Conservation (phyloP, 768 basidiomycete species). For the Sporobolomyces pararoseus region DNA sequence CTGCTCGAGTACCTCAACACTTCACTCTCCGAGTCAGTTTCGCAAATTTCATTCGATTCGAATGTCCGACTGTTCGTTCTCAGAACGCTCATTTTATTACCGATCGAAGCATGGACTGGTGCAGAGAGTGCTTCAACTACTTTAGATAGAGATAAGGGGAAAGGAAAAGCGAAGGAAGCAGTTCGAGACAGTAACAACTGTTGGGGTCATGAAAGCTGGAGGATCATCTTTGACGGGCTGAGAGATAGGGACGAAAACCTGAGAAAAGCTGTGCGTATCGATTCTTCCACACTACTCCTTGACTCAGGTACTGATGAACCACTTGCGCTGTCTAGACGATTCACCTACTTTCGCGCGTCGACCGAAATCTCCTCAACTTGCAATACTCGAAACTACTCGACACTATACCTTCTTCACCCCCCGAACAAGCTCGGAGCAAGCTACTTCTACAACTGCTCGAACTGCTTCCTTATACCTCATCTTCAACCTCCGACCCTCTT, state of each 20-base stretch:
- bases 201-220: conserved; percentile 4
- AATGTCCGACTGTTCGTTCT: background rate
- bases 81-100: background rate
- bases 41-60: background rate
- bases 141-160: background rate
- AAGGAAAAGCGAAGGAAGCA: background rate
- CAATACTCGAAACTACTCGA: background rate
- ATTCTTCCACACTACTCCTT: background rate
- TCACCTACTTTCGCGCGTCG: background rate
- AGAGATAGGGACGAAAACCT: background rate
- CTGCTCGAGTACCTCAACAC: background rate
- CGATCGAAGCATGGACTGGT: background rate
- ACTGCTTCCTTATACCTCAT: background rate
- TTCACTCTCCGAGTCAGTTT: background rate
- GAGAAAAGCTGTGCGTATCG: background rate
- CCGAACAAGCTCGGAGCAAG: background rate
- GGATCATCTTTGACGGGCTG: background rate
- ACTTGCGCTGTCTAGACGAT: background rate
- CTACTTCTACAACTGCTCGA: background rate
- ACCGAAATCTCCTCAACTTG: background rate
- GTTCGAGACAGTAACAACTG: too few species aligned
- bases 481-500: background rate
- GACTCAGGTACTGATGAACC: background rate
- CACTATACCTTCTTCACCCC: background rate
- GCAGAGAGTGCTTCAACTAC: background rate